Evolutionary conservation across 345 rosid genomes (phyloP), one percentile per base, ranked within the genome.

Genomic region (Populus ilicifolia): DNA sequence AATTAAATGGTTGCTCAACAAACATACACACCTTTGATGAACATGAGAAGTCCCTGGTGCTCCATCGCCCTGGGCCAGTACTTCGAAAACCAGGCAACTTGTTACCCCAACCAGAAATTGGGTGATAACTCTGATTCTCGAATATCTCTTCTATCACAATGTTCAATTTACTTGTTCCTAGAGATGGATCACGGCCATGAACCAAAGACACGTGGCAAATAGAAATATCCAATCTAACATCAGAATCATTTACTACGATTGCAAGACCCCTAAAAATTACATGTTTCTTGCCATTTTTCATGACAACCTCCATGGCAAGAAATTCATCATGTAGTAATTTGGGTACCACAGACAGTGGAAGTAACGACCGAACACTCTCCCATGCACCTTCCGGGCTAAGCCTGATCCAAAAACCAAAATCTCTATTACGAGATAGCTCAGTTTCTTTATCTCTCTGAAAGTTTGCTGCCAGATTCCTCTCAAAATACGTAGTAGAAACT

Each of bases 221-320:
- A 30, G 86, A 89, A 83, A 96, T 80, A 79, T 92, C 97, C 85
- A 96, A 71, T 84, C 83, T 90, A 83, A 91, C 79, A 83, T 93
- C 94, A 65, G 94, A 88, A 84, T 93, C 99, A 88, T 96, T 96
- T 73, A 87, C 81, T 73, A 90, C 92, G 5, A 94, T 86, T 23
- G 91, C 96, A 81, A 96, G 92, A 77, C 96, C 84, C 88, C 99
- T 91, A 80, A 96, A 92, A 86, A 89, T 83, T 72, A 86, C 96
- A 77, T 93, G 97, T 84, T 93, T 96, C 93, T 90, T 92, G 77
- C 99, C 97, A 88, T 92, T 88, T 88, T 89, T 92, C 91, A 93
- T 84, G 68, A 86, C 80, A 80, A 92, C 91, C 84, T 93, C 99
- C 88, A 96, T 87, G 65, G 97, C 99, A 82, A 92, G 69, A 77